A percentile compares a stretch with the other conserved stretches of the same genome.
These are phyloP conservation scores for Wallacemonas sp. DNA, from an alignment of 208 protist genomes.

Conservation along the genomic window DNA sequence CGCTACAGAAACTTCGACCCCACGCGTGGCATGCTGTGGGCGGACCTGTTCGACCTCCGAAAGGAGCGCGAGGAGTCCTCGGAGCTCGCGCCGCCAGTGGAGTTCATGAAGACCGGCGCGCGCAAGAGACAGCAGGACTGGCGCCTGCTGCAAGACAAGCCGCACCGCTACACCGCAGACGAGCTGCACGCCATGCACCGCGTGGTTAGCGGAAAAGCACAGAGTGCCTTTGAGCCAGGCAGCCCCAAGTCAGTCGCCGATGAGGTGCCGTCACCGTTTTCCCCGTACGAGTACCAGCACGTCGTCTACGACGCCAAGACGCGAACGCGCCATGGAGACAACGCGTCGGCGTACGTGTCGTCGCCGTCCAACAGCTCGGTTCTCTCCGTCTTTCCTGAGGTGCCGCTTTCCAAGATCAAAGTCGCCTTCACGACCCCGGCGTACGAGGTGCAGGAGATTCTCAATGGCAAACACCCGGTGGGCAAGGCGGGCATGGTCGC, in stretches of 20 bases:
- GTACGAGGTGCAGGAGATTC: conserved; percentile 30
- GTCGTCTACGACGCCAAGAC: conserved; percentile 12
- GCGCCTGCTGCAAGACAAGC: conserved; percentile 17
- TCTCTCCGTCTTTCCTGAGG: neutral
- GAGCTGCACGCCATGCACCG: neutral
- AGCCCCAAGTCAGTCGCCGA: too few species aligned
- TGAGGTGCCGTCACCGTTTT: neutral
- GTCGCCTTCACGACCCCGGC: conserved; percentile 25
- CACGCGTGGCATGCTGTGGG: conserved; percentile 68
- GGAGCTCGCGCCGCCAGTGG: conserved; percentile 10
- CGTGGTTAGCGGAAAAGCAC: neutral
- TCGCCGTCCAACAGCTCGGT: neutral
- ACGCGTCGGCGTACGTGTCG: neutral
- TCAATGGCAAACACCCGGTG: conserved; percentile 40
- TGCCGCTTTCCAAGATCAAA: conserved; percentile 7
- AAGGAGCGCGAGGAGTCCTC: conserved; percentile 15
- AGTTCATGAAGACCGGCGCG: conserved; percentile 22
- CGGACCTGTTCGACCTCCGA: conserved; percentile 49
- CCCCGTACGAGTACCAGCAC: conserved; percentile 10
- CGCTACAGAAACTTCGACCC: conserved; percentile 56
- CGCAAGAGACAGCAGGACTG: conserved; percentile 20
- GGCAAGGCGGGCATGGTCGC: conserved; percentile 80
- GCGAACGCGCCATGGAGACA: neutral
- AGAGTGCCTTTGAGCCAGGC: too few species aligned
- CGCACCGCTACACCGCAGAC: conserved; percentile 4